Evolutionary conservation across 345 rosid species (phyloP).

Genomic region (Chamaenerion angustifolium): DNA sequence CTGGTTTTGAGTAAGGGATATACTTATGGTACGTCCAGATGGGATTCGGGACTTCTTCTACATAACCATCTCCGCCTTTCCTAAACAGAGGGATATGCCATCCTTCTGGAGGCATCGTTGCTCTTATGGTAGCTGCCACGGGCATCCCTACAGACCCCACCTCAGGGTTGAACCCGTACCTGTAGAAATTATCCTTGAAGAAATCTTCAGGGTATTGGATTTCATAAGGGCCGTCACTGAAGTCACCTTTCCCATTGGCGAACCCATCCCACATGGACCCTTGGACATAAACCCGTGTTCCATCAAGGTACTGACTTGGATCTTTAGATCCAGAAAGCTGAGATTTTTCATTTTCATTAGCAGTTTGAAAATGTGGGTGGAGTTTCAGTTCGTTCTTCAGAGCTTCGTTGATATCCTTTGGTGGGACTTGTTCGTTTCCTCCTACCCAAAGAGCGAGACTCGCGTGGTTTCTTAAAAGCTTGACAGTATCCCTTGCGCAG

Average conservation of each 20-base stretch:
- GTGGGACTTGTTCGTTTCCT: constrained; percentile 97
- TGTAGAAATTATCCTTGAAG: constrained; percentile 61
- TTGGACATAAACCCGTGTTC: constrained; percentile 65
- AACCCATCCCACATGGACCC: constrained; percentile 99
- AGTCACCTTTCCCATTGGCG: constrained; percentile 84
- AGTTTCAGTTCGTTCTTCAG: constrained; percentile 62
- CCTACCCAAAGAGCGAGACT: constrained; percentile 99
- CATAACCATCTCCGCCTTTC: constrained; percentile 49
- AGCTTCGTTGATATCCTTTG: constrained; percentile 68
- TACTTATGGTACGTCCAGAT: constrained; percentile 93
- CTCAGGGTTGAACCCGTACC: constrained; percentile 94
- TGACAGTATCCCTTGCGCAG: constrained; percentile 92
- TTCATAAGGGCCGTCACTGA: constrained; percentile 86
- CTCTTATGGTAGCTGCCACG: constrained; percentile 89
- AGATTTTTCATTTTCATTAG: constrained; percentile 11
- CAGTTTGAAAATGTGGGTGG: constrained; percentile 50
- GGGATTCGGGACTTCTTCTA: constrained; percentile 81
- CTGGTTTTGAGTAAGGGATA: constrained; percentile 82
- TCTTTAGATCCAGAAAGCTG: constrained; percentile 15
- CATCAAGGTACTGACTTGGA: constrained; percentile 88
- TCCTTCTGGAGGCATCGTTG: constrained; percentile 90
- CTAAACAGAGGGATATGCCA: constrained; percentile 83
- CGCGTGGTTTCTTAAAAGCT: constrained; percentile 85
- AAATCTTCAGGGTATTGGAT: constrained; percentile 88
- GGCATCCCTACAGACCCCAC: constrained; percentile 97